A percentile compares a stretch with the other conserved stretches of the same genome.
phyloP scores from a whole-genome alignment of 495 filamentous ascomycete genomes.

The Cercophora sp. region DNA sequence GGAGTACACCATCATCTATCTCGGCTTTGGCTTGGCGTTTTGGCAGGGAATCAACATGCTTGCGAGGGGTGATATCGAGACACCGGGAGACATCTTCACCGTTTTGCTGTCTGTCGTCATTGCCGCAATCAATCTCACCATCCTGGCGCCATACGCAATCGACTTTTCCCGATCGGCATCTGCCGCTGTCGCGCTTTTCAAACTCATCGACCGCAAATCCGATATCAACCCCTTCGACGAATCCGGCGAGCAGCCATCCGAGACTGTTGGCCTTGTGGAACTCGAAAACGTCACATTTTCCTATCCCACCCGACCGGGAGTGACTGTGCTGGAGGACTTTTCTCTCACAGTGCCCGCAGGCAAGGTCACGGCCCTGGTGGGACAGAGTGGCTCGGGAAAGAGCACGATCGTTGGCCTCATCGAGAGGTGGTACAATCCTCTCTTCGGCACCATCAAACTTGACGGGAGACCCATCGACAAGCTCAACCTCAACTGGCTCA shows the following conservation, averaged over 20 bases:
- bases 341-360: slow-evolving; percentile 72
- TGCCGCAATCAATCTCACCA: slow-evolving; percentile 78
- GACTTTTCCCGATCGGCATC: slow-evolving; percentile 70
- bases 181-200: slow-evolving; percentile 84
- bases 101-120: slow-evolving; percentile 84
- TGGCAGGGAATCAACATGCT: slow-evolving; percentile 85
- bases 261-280: slow-evolving; percentile 71
- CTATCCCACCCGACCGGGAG: slow-evolving; percentile 83
- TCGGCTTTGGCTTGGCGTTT: slow-evolving; percentile 85
- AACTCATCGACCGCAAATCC: slow-evolving; percentile 78
- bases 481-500: slow-evolving; percentile 80
- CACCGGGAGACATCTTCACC: slow-evolving; percentile 54
- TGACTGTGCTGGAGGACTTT: slow-evolving; percentile 74
- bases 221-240: slow-evolving; percentile 72
- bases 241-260: slow-evolving; percentile 62
- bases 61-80: slow-evolving; percentile 57
- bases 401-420: slow-evolving; percentile 86
- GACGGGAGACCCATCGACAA: slow-evolving; percentile 74
- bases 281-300: slow-evolving; percentile 77
- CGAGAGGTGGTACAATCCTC: slow-evolving; percentile 84
- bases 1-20: slow-evolving; percentile 76
- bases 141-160: slow-evolving; percentile 75
- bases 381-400: slow-evolving; percentile 58
- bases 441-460: slow-evolving; percentile 66
- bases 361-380: slow-evolving; percentile 79